phyloP scores from a whole-genome alignment of 495 filamentous ascomycete species.

The Lepidopterella palustris region DNA sequence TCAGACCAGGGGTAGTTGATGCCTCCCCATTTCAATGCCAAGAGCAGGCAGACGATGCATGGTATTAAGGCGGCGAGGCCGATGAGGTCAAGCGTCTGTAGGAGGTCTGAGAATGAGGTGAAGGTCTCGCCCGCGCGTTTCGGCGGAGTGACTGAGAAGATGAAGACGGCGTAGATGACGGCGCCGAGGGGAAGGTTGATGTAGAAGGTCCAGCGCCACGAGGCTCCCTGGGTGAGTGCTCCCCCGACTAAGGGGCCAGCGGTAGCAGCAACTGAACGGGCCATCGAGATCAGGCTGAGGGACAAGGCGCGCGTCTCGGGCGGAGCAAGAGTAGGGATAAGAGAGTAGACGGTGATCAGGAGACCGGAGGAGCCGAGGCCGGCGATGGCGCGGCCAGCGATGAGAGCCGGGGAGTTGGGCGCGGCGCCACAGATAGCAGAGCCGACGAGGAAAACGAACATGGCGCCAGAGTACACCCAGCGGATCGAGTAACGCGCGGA shows the following conservation, averaged over 20 bases:
- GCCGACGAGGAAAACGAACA: slow-evolving; percentile 72
- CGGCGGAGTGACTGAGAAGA: slow-evolving; percentile 46
- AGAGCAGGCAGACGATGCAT: slow-evolving; percentile 59
- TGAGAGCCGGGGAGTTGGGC: slow-evolving; percentile 64
- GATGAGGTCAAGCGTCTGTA: slow-evolving; percentile 57
- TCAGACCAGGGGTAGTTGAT: slow-evolving; percentile 57
- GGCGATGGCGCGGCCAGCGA: slow-evolving; percentile 75
- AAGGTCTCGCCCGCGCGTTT: background rate
- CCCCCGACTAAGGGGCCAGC: slow-evolving; percentile 31
- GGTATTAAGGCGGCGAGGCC: slow-evolving; percentile 65
- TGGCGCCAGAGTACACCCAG: slow-evolving; percentile 57
- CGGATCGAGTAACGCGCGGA: slow-evolving; percentile 72
- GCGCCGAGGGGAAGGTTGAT: slow-evolving; percentile 60
- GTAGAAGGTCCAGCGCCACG: slow-evolving; percentile 80
- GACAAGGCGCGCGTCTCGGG: slow-evolving; percentile 62
- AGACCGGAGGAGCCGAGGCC: slow-evolving; percentile 74
- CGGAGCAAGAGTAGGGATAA: slow-evolving; percentile 68
- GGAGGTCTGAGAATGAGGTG: slow-evolving; percentile 35
- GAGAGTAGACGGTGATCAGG: slow-evolving; percentile 74
- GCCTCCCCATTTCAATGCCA: slow-evolving; percentile 83
- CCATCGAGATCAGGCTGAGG: slow-evolving; percentile 61
- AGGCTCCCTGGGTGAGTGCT: slow-evolving; percentile 37
- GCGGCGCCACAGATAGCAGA: slow-evolving; percentile 73
- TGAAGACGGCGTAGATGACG: slow-evolving; percentile 48
- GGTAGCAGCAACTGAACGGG: slow-evolving; percentile 68